Evolutionary conservation across 202 grass and related monocot species (phyloP), one percentile per base, ranked within the genome.

Genomic region (Digitaria exilis): DNA sequence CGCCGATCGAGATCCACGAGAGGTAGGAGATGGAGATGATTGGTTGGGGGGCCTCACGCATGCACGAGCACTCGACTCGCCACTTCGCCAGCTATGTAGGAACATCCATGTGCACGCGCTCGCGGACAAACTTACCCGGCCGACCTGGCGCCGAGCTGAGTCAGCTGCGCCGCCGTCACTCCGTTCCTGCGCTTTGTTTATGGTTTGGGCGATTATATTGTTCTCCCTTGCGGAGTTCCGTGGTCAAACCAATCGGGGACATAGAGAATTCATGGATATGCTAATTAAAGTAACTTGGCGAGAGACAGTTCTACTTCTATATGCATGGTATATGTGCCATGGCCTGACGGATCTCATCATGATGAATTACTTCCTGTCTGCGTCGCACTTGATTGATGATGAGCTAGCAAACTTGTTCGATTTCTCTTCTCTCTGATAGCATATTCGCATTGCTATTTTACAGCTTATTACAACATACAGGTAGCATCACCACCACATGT

Each of bases 1-100:
- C 1, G 57, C 12, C 57, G 25, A 60, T 28, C 24, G 56, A 59
- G 56, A 59, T 59, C 56, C 56, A 16, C 55, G 65, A 71, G 56
- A 59, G 14, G 43, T 11, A 0, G 3, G 22, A 58, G 55, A 10
- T 26, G 22, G 0, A 6, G 52, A 2, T 12, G 51, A 56, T 54
- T n/a, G 50, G 7, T 12, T 7, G 42, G 9, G 42, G 42, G 42
- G 42, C 42, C 42, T 43, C 42, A 5, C 9, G 19, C 21, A 14
- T 35, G 24, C 19, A 21, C 63, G n/a, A 44, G 2, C 30, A 0
- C 31, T 22, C 50, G 34, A 5, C 7, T 25, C 42, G 68, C 67
- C 43, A 14, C 68, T 30, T 44, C 34, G 24, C 81, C 73, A 69
- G 28, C 39, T 77, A 69, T 48, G 73, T 68, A 77, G 82, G 62